A percentile compares a stretch with the other conserved stretches of the same genome.
Conservation (phyloP, 306 rosid species). For the Luffa acutangula region DNA sequence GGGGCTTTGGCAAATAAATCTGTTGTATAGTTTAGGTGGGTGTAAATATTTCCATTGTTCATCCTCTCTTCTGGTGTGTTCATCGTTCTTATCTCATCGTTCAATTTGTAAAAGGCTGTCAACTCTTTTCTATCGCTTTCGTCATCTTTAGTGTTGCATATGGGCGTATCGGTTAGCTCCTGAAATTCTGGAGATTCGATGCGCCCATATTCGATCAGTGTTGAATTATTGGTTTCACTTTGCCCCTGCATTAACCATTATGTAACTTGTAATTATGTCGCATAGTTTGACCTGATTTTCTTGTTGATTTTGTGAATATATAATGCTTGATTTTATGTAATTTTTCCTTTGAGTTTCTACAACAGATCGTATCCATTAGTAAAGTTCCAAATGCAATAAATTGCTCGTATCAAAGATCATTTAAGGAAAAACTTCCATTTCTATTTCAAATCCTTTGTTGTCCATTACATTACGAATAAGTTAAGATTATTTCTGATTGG, state of each 20-base stretch:
- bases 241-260: constrained; percentile 6
- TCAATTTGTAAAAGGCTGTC: constrained; percentile 55
- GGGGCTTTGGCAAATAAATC: constrained; percentile 93
- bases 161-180: neutral
- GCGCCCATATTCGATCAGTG: neutral
- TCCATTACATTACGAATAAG: neutral
- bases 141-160: neutral
- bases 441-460: neutral
- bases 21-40: constrained; percentile 56
- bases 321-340: constrained; percentile 6
- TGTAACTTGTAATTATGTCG: constrained; percentile 14
- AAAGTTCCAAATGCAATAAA: neutral
- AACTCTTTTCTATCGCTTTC: neutral
- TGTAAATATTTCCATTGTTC: constrained; percentile 61
- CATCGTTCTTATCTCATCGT: constrained; percentile 17
- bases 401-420: neutral
- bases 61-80: constrained; percentile 40
- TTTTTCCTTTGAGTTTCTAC: neutral
- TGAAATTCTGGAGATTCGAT: constrained; percentile 4
- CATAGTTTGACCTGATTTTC: constrained; percentile 8
- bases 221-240: constrained; percentile 11
- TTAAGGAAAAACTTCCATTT: neutral
- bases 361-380: neutral
- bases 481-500: neutral
- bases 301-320: constrained; percentile 10